Evolutionary conservation across 306 rosid species (phyloP).

Genomic region (Abrus pulchellus): DNA sequence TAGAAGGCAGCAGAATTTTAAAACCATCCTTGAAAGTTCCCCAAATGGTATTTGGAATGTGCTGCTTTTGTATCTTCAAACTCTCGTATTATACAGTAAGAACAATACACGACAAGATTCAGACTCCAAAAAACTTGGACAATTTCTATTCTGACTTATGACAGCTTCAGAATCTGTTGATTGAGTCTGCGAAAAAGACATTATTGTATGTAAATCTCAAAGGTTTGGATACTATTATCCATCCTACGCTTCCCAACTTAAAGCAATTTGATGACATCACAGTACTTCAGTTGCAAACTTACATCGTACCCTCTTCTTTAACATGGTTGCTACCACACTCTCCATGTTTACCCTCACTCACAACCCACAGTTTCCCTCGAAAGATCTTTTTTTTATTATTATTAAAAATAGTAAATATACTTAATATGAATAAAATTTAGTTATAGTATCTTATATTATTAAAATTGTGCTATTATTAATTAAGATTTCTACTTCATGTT

Average conservation of each 20-base stretch:
- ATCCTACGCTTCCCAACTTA: neutral
- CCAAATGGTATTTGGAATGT: neutral
- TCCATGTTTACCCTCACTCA: no score
- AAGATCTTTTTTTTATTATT: no score
- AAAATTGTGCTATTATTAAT: no score
- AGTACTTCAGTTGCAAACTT: neutral
- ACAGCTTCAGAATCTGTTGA: neutral
- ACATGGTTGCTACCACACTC: no score
- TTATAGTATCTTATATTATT: no score
- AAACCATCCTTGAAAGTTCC: conserved; percentile 7
- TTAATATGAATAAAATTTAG: no score
- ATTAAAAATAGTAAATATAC: no score
- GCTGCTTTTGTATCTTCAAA: neutral
- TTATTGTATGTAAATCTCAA: neutral
- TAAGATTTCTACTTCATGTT: no score
- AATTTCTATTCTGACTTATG: neutral
- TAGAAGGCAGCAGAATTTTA: no score
- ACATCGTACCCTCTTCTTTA: no score
- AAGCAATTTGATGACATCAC: neutral
- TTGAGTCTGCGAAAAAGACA: neutral
- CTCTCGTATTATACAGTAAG: neutral
- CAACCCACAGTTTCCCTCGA: no score
- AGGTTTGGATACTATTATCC: neutral
- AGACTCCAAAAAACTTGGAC: neutral
- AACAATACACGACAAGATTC: neutral